phyloP scores from a whole-genome alignment of 2,329 filamentous ascomycete species.

The Phyllosticta citribraziliensis region DNA sequence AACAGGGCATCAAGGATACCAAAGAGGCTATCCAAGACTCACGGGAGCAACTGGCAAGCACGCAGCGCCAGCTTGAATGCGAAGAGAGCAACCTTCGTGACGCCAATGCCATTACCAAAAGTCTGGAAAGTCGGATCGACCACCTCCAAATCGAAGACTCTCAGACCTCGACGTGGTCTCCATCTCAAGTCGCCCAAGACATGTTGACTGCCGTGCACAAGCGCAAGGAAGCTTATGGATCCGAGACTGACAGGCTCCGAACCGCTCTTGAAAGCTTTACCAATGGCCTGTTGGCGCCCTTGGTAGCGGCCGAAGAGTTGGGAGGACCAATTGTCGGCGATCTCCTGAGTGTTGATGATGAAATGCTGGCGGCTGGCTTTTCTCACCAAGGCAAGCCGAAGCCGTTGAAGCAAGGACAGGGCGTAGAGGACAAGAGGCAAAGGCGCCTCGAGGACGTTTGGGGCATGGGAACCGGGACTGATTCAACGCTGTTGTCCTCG shows the following conservation, averaged over 20 bases:
- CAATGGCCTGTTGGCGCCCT: constrained; percentile 56
- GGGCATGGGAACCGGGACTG: constrained; percentile 17
- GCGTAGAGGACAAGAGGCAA: constrained; percentile 29
- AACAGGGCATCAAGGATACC: constrained; percentile 55
- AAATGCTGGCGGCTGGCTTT: constrained; percentile 43
- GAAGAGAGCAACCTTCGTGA: constrained; percentile 41
- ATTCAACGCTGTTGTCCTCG: constrained; percentile 20
- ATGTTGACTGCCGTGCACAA: constrained; percentile 50
- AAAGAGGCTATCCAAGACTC: constrained; percentile 45
- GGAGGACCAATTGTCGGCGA: constrained; percentile 76
- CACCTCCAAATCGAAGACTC: constrained; percentile 49
- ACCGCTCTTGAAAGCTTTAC: constrained; percentile 61
- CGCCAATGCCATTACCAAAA: constrained; percentile 34
- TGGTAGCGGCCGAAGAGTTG: constrained; percentile 74
- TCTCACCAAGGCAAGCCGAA: constrained; percentile 39
- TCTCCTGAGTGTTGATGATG: constrained; percentile 53
- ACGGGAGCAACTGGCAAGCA: constrained; percentile 29
- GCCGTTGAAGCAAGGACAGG: constrained; percentile 27
- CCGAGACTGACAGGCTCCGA: constrained; percentile 51
- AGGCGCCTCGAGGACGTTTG: constrained; percentile 44
- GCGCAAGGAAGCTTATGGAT: constrained; percentile 51
- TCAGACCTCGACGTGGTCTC: constrained; percentile 47
- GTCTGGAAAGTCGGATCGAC: constrained; percentile 49
- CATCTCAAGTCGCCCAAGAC: constrained; percentile 53
- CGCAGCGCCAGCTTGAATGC: constrained; percentile 30